These are phyloP conservation scores for Metarhizium robertsii DNA, from an alignment of 2,329 filamentous ascomycete genomes.

Conservation along the genomic window DNA sequence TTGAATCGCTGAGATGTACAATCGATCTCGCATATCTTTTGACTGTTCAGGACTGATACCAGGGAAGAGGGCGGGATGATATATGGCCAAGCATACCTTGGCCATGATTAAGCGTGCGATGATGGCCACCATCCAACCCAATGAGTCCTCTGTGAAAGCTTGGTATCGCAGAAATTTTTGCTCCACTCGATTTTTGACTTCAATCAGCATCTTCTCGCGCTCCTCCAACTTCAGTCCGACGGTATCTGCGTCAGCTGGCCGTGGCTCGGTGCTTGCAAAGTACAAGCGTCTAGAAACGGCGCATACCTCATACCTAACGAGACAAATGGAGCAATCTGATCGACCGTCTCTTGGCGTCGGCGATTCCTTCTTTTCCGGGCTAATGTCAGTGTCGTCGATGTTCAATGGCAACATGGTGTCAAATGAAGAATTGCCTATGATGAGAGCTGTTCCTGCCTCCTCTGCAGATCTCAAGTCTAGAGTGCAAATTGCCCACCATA, in stretches of 20 bases:
- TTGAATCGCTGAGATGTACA: slow-evolving; percentile 40
- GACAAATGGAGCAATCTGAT: slow-evolving; percentile 40
- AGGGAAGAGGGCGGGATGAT: slow-evolving; percentile 39
- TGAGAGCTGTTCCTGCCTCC: slow-evolving; percentile 45
- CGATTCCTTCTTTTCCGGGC: slow-evolving; percentile 34
- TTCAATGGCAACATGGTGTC: slow-evolving; percentile 48
- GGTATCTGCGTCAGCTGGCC: too few relatives aligned
- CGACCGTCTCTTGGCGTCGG: slow-evolving; percentile 39
- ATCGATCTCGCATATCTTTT: slow-evolving; percentile 28
- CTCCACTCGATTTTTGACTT: slow-evolving; percentile 19
- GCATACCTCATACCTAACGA: slow-evolving; percentile 28
- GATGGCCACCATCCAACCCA: not conserved
- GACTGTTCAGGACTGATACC: slow-evolving; percentile 23
- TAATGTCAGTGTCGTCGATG: slow-evolving; percentile 45
- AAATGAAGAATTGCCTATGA: slow-evolving; percentile 33
- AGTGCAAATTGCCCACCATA: slow-evolving; percentile 53
- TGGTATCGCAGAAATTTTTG: not conserved
- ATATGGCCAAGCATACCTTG: slow-evolving; percentile 46
- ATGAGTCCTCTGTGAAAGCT: not conserved
- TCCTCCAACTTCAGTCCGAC: too few relatives aligned
- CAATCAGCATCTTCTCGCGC: slow-evolving; percentile 15
- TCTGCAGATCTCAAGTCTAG: slow-evolving; percentile 52
- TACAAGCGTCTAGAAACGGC: slow-evolving; percentile 7
- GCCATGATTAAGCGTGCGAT: slow-evolving; percentile 13
- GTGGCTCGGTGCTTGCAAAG: too few relatives aligned